Conservation (phyloP, 495 filamentous ascomycete genomes). For the Evansstolkia leycettana region DNA sequence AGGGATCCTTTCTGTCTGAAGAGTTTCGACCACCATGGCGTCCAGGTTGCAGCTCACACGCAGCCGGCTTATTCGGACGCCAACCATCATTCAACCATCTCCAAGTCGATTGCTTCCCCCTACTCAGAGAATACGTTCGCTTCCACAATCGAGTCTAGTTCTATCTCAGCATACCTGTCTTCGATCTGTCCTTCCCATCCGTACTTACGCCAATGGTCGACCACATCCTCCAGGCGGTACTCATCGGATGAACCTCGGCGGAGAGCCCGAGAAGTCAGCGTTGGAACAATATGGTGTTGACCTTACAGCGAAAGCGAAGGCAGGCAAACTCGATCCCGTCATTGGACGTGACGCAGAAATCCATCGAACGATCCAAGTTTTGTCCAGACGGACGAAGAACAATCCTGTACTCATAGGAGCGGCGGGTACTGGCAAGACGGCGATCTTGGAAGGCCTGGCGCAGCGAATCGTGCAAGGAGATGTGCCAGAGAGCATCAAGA, state of each 20-base stretch:
- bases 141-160: slow-evolving; percentile 10
- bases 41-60: slow-evolving; percentile 24
- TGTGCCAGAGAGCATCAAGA: slow-evolving; percentile 93
- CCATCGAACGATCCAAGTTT: slow-evolving; percentile 83
- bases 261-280: slow-evolving; percentile 67
- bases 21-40: slow-evolving; percentile 20
- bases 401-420: slow-evolving; percentile 90
- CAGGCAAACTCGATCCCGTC: slow-evolving; percentile 88
- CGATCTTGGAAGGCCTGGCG: slow-evolving; percentile 84
- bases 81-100: slow-evolving; percentile 7
- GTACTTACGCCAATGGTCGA: slow-evolving; percentile 63
- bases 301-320: slow-evolving; percentile 72
- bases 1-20: not conserved
- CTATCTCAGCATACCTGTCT: slow-evolving; percentile 5
- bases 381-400: slow-evolving; percentile 91
- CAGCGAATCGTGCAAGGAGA: slow-evolving; percentile 84
- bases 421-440: slow-evolving; percentile 92
- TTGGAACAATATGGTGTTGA: slow-evolving; percentile 87
- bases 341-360: slow-evolving; percentile 89
- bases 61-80: slow-evolving; percentile 17
- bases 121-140: slow-evolving; percentile 10
- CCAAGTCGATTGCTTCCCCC: slow-evolving; percentile 11
- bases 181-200: slow-evolving; percentile 8
- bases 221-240: slow-evolving; percentile 85
- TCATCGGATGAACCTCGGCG: slow-evolving; percentile 82